Percentiles rank a stretch among this genome's conserved stretches.
Evolutionary conservation across 495 filamentous ascomycete species (phyloP).

Genomic region (Peziza echinospora): DNA sequence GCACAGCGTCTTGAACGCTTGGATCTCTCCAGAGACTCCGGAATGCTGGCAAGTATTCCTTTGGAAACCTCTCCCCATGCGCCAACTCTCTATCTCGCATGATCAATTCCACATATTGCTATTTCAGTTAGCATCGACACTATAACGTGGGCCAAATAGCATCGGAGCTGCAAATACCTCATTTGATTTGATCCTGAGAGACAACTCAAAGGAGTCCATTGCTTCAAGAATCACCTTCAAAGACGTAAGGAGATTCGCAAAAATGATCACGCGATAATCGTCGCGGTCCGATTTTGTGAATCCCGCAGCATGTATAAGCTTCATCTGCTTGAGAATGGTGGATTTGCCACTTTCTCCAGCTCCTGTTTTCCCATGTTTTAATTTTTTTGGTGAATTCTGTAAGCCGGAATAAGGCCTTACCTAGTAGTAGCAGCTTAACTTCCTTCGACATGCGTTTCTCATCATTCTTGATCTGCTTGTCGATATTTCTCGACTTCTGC

Average conservation of each 20-base stretch:
- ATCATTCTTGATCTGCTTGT: slow-evolving; percentile 53
- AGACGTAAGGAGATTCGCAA: slow-evolving; percentile 73
- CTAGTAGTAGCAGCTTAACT: slow-evolving; percentile 65
- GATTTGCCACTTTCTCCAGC: slow-evolving; percentile 97
- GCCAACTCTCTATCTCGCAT: slow-evolving; percentile 52
- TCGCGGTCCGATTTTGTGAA: slow-evolving; percentile 80
- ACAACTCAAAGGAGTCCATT: slow-evolving; percentile 67
- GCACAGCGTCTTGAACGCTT: slow-evolving; percentile 68
- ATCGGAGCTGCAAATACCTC: slow-evolving; percentile 31
- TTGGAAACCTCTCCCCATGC: slow-evolving; percentile 48
- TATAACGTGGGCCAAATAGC: neutral
- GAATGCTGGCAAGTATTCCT: slow-evolving; percentile 52
- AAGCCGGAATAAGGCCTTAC: slow-evolving; percentile 26
- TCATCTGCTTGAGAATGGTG: slow-evolving; percentile 98
- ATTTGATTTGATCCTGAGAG: slow-evolving; percentile 54
- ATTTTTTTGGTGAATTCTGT: neutral
- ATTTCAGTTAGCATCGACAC: slow-evolving; percentile 8
- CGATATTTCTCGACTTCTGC: slow-evolving; percentile 39
- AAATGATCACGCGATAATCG: slow-evolving; percentile 85
- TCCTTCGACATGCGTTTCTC: slow-evolving; percentile 61
- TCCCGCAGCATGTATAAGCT: slow-evolving; percentile 83
- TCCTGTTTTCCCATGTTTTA: too few relatives aligned
- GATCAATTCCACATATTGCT: slow-evolving; percentile 33
- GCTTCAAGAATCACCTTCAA: slow-evolving; percentile 81
- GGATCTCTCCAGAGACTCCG: slow-evolving; percentile 62